Evolutionary conservation across 495 filamentous ascomycete species (phyloP), one percentile per base, ranked within the genome.

Genomic region (Aspergillus hancockii): DNA sequence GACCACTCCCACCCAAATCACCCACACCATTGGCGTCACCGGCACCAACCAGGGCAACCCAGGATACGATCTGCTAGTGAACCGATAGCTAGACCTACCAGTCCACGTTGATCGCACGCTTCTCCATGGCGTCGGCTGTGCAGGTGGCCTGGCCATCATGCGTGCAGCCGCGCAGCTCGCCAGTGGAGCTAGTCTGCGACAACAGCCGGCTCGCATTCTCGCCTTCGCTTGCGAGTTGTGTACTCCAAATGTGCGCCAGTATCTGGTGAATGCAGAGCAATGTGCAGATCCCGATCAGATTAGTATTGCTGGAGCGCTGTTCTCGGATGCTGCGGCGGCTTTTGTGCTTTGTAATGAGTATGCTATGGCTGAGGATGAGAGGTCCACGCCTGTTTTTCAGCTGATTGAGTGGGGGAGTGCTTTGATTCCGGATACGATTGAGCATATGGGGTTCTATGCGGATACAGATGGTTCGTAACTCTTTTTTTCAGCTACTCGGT

Each of bases 1-100:
- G 16, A 69, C 83, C 10, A 71, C 71, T 28, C 59, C 76, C 1
- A 60, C 63, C 1, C 74, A 86, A 10, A 82, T 89, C 54, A 89
- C 86, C 22, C 87, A 89, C 64, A 76, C 86, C 52, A 82, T 89
- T 13, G 83, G 83, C 18, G 87, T 86, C 0, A 88, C 86, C 21
- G 85, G 83, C 55, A 89, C 86, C 30, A 81, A 87, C 63, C 81
- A 81, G n/a, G 86, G 85, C 23, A 88, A 85, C 66, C 86, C 86
- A 8, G 86, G 86, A 5, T 88, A 84, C 63, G 86, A 88, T 68
- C 82, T 86, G 59, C 84, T 75, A 52, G 85, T 88, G 8, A 78
- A 76, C 12, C 82, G 81, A 54, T 67, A 77, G 34, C 67, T 89
- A 16, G 80, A 80, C 0, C 70, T 88, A 8, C 65, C 65, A 30